Base-by-base conservation (phyloP, 2,329 filamentous ascomycete genomes). In the Ceratocystis harringtonii region DNA sequence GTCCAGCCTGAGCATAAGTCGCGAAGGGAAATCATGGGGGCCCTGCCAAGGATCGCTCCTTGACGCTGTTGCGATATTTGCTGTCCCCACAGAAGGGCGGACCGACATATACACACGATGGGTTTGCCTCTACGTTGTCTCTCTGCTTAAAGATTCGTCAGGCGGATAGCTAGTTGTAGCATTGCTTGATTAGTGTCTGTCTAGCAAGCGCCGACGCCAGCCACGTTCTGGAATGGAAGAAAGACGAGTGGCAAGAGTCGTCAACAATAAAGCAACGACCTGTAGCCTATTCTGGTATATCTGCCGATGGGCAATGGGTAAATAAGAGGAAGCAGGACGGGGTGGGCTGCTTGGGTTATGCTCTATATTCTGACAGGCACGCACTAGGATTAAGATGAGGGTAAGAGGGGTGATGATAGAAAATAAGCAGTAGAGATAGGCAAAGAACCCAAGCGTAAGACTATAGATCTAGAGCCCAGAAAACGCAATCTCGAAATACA, bases 321-420 rank as follows among this genome's bases (percentile, higher is more conserved):
- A n/a, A 25, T 7, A 57, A 30, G 17, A 57, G 52, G n/a, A 2
- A 57, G 22, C 22, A 28, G 28, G 28, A 17, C 28, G 55, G 55
- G n/a, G 6, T 58, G 15, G 28, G 50, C 10, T 48, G 45, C 19
- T 48, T 36, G 17, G 30, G 28, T 25, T 8, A 28, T 36, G 55
- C 30, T 36, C 55, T 32, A 58, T 58, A 32, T 58, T 58, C 55
- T 58, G 55, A 58, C 55, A 58, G 55, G 28, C 55, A 58, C 55
- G 36, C 10, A 22, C 22, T 30, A 55, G 12, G 12, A 30, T 8
- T n/a, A 36, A 36, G 30, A 10, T 50, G 48, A 50, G n/a, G 48
- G n/a, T 5, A 8, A 17, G 25, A 30, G 52, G 17, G 17, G 55
- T 36, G 55, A 36, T n/a, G 25, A 58, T 36, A 32, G 28, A 32